phyloP scores from a whole-genome alignment of 1,139 yeast species.

The Magnusiomyces suaveolens region DNA sequence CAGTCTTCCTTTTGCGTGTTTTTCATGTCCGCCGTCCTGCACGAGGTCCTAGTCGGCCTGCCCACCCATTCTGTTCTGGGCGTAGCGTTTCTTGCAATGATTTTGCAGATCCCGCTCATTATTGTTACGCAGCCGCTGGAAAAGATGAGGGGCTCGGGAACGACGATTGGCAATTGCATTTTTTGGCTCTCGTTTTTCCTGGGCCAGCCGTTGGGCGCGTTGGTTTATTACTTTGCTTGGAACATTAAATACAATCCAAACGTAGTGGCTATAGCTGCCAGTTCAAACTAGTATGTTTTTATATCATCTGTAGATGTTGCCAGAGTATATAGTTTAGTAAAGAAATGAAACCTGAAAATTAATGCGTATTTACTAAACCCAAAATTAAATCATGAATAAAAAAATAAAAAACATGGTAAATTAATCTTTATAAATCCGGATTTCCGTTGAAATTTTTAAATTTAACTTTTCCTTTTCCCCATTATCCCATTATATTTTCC shows the following conservation, averaged over 20 bases:
- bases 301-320: no score
- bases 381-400: not conserved
- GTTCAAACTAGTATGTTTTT: no score
- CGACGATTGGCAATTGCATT: slow-evolving; percentile 36
- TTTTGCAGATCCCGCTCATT: slow-evolving; percentile 37
- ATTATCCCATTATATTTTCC: not conserved
- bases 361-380: no score
- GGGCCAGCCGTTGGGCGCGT: slow-evolving; percentile 39
- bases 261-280: not conserved
- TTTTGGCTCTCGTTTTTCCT: slow-evolving; percentile 39
- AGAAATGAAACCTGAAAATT: no score
- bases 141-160: slow-evolving; percentile 32
- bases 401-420: not conserved
- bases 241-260: slow-evolving; percentile 26
- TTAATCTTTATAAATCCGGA: not conserved
- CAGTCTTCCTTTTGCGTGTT: slow-evolving; percentile 33
- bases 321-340: no score
- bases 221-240: slow-evolving; percentile 39
- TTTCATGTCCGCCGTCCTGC: slow-evolving; percentile 37
- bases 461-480: no score
- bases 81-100: slow-evolving; percentile 38
- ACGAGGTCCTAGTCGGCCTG: slow-evolving; percentile 40
- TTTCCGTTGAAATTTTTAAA: no score
- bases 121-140: slow-evolving; percentile 36
- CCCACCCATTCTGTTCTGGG: slow-evolving; percentile 41